A percentile compares a stretch with the other conserved stretches of the same genome.
phyloP scores from a whole-genome alignment of 768 basidiomycete genomes.

The Pleurotus ostreatus region DNA sequence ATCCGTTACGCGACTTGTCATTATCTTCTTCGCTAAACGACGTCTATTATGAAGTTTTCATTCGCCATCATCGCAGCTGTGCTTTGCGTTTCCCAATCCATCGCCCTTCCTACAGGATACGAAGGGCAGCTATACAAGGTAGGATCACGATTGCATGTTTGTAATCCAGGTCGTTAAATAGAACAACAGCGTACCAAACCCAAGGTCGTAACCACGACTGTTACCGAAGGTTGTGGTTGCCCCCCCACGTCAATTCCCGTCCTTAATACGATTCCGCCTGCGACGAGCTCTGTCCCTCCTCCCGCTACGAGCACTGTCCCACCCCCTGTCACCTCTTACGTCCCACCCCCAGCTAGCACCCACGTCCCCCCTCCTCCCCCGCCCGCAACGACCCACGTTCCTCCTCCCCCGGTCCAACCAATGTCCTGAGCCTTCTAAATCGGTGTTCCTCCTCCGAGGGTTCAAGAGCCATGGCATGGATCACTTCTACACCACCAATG shows the following conservation, averaged over 20 bases:
- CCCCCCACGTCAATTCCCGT: slow-evolving; percentile 1
- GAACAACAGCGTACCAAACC: slow-evolving; percentile 1
- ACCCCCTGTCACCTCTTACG: not conserved
- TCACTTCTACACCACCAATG: slow-evolving; percentile 6
- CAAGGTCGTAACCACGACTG: not conserved
- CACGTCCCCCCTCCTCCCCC: slow-evolving; percentile 1
- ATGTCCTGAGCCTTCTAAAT: not conserved
- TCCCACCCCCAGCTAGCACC: not conserved
- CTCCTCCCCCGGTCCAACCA: not conserved
- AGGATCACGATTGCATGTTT: not conserved
- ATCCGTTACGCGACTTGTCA: slow-evolving; percentile 3
- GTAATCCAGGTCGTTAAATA: too few species aligned
- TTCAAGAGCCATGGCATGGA: slow-evolving; percentile 1
- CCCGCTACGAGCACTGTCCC: not conserved
- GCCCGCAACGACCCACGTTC: not conserved
- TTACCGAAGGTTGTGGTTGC: not conserved
- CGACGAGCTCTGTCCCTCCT: too few species aligned
- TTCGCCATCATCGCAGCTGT: slow-evolving; percentile 5
- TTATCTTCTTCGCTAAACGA: slow-evolving; percentile 4
- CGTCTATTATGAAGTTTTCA: slow-evolving; percentile 3
- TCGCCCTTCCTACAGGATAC: slow-evolving; percentile 8
- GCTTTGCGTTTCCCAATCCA: not conserved
- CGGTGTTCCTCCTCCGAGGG: slow-evolving; percentile 7
- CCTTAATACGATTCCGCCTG: not conserved
- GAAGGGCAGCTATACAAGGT: slow-evolving; percentile 4